A percentile compares a stretch with the other conserved stretches of the same genome.
These are phyloP conservation scores for Cymbopogon citratus DNA, from an alignment of 176 grass and related monocot genomes.

Conservation along the genomic window DNA sequence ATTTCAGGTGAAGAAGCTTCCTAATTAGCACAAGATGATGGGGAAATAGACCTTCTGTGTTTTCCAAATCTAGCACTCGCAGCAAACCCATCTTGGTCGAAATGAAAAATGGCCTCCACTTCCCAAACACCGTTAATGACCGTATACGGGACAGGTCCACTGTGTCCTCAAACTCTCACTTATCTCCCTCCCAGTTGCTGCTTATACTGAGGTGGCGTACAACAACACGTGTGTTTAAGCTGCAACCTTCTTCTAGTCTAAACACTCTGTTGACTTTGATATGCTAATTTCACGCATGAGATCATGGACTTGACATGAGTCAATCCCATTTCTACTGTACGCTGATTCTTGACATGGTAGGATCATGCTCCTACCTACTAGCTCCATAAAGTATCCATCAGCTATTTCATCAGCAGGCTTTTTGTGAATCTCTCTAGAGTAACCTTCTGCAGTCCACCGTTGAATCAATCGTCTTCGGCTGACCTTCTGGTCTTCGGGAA, in stretches of 20 bases:
- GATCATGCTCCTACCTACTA: constrained; percentile 10
- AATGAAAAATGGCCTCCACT: neutral
- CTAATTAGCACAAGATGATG: neutral
- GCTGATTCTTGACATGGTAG: neutral
- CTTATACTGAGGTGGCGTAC: neutral
- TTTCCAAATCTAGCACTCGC: constrained; percentile 41
- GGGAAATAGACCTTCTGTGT: neutral
- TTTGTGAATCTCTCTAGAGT: no score
- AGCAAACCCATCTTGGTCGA: constrained; percentile 19
- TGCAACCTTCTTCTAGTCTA: neutral
- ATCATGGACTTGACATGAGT: no score
- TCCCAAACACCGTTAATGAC: constrained; percentile 22
- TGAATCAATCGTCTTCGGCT: no score
- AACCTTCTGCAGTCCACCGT: no score
- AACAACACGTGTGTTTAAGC: neutral
- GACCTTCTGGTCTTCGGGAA: no score
- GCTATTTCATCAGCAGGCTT: neutral
- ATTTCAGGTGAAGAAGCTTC: constrained; percentile 18
- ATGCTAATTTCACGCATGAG: neutral
- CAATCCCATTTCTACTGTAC: neutral
- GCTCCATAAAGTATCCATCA: neutral
- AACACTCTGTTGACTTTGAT: neutral
- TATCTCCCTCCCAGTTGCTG: neutral
- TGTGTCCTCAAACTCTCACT: neutral
- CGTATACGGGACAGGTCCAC: neutral